Base-by-base conservation (phyloP, 2,329 filamentous ascomycete genomes). In the Colletotrichum tropicale region DNA sequence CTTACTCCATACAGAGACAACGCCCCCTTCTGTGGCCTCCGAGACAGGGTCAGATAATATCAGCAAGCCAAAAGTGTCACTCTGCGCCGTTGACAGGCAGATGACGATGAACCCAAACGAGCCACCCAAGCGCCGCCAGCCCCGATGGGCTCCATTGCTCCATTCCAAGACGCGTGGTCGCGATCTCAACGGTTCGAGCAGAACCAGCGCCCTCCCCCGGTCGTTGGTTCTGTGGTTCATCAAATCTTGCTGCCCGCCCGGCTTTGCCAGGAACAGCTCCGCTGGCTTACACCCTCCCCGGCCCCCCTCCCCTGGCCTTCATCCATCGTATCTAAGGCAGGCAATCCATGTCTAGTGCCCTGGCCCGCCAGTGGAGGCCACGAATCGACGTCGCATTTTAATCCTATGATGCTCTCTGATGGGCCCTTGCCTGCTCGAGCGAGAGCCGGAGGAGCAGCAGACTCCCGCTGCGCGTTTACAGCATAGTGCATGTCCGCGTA, bases 301-400 rank as follows among this genome's bases (percentile, higher is more conserved):
- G 16, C 16, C 48, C 34, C 48, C 34, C 32, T n/a, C 6, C 43
- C 43, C 43, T 48, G 43, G 43, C 18, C 18, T 28, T 58, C 16
- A 28, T 58, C 26, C 21, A 58, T 8, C 18, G 28, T 61, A 21
- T 30, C n/a, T 32, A 8, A 30, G 48, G 30, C 71, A 76, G 66
- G 61, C 64, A 28, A n/a, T 61, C 73, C 75, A 58, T 77, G 65
- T 30, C 18, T 26, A 43, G 12, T 21, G 28, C 62, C 62, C 38
- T 28, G 15, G 61, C 34, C 38, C 16, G 13, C 38, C 55, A 43
- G 69, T 52, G 36, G 68, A 65, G 60, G 68, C 58, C 28, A 68
- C 36, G 67, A 76, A 76, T 61, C 60, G 68, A 56, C 48, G 65
- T 77, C n/a, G 69, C 74, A 76, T 67, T 66, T 43, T 48, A 66